Percentiles rank a stretch among this genome's conserved stretches.
These are phyloP conservation scores for Phaeophleospora eucalypticola DNA, from an alignment of 2,329 filamentous ascomycete genomes.

Conservation along the genomic window DNA sequence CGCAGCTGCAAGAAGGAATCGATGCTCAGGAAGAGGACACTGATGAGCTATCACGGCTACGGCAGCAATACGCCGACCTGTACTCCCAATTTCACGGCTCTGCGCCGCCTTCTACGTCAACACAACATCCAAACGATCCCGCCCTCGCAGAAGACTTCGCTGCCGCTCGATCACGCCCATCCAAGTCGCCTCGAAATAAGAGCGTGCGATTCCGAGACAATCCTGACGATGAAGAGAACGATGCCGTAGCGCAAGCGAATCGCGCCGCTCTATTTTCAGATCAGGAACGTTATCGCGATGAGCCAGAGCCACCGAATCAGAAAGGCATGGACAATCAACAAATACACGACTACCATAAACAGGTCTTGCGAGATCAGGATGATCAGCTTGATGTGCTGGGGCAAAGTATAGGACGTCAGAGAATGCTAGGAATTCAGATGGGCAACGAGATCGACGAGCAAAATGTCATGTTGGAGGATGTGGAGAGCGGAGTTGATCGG, in stretches of 20 bases:
- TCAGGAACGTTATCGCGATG: slow-evolving; percentile 59
- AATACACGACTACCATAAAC: slow-evolving; percentile 77
- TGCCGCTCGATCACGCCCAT: slow-evolving; percentile 48
- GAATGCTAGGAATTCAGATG: slow-evolving; percentile 92
- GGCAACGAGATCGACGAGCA: slow-evolving; percentile 93
- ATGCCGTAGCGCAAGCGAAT: slow-evolving; percentile 47
- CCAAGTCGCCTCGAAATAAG: slow-evolving; percentile 18
- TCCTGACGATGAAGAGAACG: slow-evolving; percentile 35
- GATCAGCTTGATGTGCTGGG: slow-evolving; percentile 85
- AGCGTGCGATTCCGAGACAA: slow-evolving; percentile 78
- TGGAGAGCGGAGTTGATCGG: slow-evolving; percentile 76
- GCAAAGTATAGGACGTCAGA: slow-evolving; percentile 80
- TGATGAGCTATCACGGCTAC: slow-evolving; percentile 64
- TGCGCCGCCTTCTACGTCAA: slow-evolving; percentile 48
- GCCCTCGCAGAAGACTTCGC: slow-evolving; percentile 60
- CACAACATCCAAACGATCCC: slow-evolving; percentile 62
- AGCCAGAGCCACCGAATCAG: slow-evolving; percentile 54
- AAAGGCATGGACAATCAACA: slow-evolving; percentile 70
- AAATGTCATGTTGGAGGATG: slow-evolving; percentile 81
- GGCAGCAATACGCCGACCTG: slow-evolving; percentile 71
- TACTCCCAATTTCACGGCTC: slow-evolving; percentile 73
- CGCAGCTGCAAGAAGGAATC: slow-evolving; percentile 79
- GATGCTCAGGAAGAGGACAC: slow-evolving; percentile 48
- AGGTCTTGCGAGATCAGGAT: slow-evolving; percentile 83
- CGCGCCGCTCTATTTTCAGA: slow-evolving; percentile 55